Evolutionary conservation across 2,329 filamentous ascomycete genomes (phyloP).

Genomic region (Fusarium bactridioides): DNA sequence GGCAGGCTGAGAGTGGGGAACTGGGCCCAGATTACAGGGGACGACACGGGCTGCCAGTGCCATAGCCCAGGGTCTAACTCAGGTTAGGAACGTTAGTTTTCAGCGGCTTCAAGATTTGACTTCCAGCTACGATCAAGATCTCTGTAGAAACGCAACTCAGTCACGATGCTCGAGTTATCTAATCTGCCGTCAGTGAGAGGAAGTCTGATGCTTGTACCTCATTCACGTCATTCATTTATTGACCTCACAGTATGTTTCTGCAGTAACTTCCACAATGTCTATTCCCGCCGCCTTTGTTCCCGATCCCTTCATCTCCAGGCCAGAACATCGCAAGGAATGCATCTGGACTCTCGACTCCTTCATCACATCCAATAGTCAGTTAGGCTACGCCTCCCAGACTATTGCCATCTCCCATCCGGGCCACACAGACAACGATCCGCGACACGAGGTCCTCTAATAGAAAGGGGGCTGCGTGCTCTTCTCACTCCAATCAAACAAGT

Average conservation of each 20-base stretch:
- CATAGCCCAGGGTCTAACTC: constrained; percentile 9
- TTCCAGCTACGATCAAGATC: constrained; percentile 21
- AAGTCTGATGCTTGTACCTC: background rate
- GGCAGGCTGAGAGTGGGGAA: constrained; percentile 28
- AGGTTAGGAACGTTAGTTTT: background rate
- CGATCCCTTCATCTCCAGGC: background rate
- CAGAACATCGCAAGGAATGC: background rate
- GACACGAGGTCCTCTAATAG: constrained; percentile 37
- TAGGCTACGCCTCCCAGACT: constrained; percentile 7
- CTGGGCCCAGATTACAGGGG: constrained; percentile 4
- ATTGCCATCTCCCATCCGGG: constrained; percentile 2
- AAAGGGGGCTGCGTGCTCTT: constrained; percentile 29
- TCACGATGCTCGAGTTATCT: background rate
- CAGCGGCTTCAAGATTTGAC: constrained; percentile 1
- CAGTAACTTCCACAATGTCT: background rate
- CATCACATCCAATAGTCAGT: background rate
- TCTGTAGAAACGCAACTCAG: background rate
- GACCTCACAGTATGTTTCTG: background rate
- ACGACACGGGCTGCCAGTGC: constrained; percentile 8
- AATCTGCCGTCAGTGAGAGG: background rate
- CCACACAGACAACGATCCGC: constrained; percentile 35
- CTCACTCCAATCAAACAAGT: constrained; percentile 27
- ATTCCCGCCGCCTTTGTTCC: background rate
- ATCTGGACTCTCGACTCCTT: background rate
- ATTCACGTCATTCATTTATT: background rate